Conservation (phyloP, 805 yeast genomes). For the Wickerhamiella azymoides region DNA sequence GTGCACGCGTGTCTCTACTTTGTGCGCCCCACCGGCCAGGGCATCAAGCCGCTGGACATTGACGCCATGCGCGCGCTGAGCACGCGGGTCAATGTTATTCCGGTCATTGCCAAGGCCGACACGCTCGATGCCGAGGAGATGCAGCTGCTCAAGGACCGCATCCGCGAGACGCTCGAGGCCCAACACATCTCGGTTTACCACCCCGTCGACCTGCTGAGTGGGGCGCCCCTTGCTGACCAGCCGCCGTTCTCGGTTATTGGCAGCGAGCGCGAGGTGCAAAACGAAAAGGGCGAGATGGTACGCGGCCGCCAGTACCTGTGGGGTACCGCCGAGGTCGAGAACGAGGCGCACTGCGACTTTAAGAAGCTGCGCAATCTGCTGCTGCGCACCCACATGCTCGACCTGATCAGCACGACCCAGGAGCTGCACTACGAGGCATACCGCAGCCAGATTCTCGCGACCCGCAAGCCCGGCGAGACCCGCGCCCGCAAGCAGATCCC, state of each 20-base stretch:
- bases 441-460: slow-evolving; percentile 42
- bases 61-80: slow-evolving; percentile 58
- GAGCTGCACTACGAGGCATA: slow-evolving; percentile 54
- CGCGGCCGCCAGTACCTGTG: slow-evolving; percentile 70
- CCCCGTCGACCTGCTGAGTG: slow-evolving; percentile 27
- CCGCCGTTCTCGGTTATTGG: slow-evolving; percentile 67
- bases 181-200: slow-evolving; percentile 45
- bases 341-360: slow-evolving; percentile 67
- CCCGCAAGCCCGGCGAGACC: slow-evolving; percentile 32
- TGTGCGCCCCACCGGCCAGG: slow-evolving; percentile 52
- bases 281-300: slow-evolving; percentile 35
- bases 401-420: slow-evolving; percentile 64
- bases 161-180: slow-evolving; percentile 36
- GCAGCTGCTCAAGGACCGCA: slow-evolving; percentile 36
- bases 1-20: slow-evolving; percentile 82
- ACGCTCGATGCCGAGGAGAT: slow-evolving; percentile 48
- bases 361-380: slow-evolving; percentile 46
- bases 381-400: slow-evolving; percentile 59
- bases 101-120: slow-evolving; percentile 73
- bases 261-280: slow-evolving; percentile 37
- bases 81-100: slow-evolving; percentile 63
- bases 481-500: slow-evolving; percentile 37
- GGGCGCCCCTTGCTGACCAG: slow-evolving; percentile 23
- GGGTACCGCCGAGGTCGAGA: slow-evolving; percentile 81
- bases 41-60: slow-evolving; percentile 53